Evolutionary conservation across 768 basidiomycete genomes (phyloP).

Genomic region (Saitozyma sp.): DNA sequence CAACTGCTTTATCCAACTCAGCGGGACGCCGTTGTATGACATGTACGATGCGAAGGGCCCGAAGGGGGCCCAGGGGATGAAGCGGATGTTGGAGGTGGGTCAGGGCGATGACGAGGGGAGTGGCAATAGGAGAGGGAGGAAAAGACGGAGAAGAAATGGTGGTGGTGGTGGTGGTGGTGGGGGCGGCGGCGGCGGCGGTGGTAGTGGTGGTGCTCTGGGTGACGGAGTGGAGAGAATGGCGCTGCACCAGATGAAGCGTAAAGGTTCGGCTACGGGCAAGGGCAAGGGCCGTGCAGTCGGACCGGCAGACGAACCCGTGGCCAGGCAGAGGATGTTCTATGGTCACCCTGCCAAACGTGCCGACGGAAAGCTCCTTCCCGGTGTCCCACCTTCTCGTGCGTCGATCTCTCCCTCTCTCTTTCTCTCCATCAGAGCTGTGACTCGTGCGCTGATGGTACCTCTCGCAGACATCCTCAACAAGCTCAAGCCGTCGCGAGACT

Average conservation of each 20-base stretch:
- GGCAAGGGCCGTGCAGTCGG: slow-evolving; percentile 1
- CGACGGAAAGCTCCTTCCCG: slow-evolving; percentile 13
- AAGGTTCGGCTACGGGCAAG: not conserved
- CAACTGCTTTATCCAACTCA: slow-evolving; percentile 78
- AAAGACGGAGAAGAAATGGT: too few species aligned
- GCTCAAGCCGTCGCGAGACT: slow-evolving; percentile 50
- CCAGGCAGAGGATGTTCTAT: slow-evolving; percentile 40
- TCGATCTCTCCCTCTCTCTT: slow-evolving; percentile 1
- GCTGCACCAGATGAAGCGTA: not conserved
- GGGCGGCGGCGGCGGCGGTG: not conserved
- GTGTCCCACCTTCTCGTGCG: slow-evolving; percentile 37
- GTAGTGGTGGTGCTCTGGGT: not conserved
- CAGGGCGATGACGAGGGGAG: too few species aligned
- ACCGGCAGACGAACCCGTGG: not conserved
- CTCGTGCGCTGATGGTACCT: too few species aligned
- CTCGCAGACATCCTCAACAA: slow-evolving; percentile 65
- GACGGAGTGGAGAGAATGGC: not conserved
- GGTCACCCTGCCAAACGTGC: slow-evolving; percentile 20
- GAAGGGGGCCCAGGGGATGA: slow-evolving; percentile 2
- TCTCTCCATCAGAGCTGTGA: not conserved
- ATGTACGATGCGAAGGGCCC: slow-evolving; percentile 35
- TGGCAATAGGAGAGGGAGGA: too few species aligned
- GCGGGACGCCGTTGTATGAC: slow-evolving; percentile 68
- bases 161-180: too few species aligned
- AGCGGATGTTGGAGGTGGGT: not conserved